Conservation (phyloP, 1,139 yeast species). For the Scheffersomyces segobiensis region DNA sequence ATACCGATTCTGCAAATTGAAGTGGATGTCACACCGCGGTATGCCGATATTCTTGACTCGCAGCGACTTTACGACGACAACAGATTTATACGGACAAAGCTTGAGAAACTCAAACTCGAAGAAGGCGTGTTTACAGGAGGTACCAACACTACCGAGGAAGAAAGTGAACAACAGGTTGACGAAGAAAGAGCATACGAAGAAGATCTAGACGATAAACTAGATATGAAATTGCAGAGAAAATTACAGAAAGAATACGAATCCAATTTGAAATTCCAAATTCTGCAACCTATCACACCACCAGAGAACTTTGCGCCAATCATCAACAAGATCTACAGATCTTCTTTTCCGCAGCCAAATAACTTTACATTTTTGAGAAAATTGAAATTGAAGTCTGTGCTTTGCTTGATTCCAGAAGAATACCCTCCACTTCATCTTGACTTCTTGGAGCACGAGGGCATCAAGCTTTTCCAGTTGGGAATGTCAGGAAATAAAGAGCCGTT, state of each 20-base stretch:
- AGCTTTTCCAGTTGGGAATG: slow-evolving; percentile 84
- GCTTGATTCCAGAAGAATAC: slow-evolving; percentile 88
- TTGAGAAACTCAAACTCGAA: slow-evolving; percentile 27
- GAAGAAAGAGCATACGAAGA: slow-evolving; percentile 34
- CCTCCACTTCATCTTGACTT: slow-evolving; percentile 75
- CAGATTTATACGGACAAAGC: slow-evolving; percentile 34
- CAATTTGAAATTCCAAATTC: slow-evolving; percentile 2
- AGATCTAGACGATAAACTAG: slow-evolving; percentile 46
- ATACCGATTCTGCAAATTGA: slow-evolving; percentile 1
- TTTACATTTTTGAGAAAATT: slow-evolving; percentile 66
- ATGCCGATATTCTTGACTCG: slow-evolving; percentile 10
- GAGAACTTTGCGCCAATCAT: slow-evolving; percentile 89
- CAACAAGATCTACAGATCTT: slow-evolving; percentile 77
- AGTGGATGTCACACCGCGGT: slow-evolving; percentile 18
- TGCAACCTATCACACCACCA: slow-evolving; percentile 62
- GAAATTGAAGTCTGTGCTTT: slow-evolving; percentile 70
- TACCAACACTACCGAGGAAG: slow-evolving; percentile 26
- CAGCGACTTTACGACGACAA: slow-evolving; percentile 21
- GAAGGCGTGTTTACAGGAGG: slow-evolving; percentile 14
- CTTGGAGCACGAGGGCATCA: slow-evolving; percentile 58
- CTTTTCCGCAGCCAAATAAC: slow-evolving; percentile 85
- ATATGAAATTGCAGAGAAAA: slow-evolving; percentile 23
- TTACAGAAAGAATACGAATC: slow-evolving; percentile 20
- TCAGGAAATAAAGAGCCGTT: slow-evolving; percentile 96
- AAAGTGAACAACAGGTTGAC: slow-evolving; percentile 18